These are phyloP conservation scores for Corymbia citriodora DNA, from an alignment of 441 rosid genomes.

Conservation along the genomic window DNA sequence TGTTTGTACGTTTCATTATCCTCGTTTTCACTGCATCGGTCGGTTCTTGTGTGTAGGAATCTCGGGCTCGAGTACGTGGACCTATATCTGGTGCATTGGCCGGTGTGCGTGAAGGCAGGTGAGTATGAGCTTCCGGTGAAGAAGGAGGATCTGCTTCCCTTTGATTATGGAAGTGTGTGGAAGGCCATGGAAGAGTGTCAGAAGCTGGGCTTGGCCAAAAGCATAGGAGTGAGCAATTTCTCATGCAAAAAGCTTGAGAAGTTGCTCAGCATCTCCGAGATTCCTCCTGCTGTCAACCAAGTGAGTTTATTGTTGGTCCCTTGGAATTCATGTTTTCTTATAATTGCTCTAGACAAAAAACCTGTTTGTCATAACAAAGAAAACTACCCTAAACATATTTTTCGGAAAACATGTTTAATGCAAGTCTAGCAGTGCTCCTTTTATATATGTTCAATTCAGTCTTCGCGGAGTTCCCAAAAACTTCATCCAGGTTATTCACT, in stretches of 20 bases:
- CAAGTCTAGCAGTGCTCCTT: background rate
- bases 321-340: background rate
- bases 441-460: background rate
- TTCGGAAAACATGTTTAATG: background rate
- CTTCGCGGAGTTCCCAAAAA: background rate
- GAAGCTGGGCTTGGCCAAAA: slow-evolving; percentile 14
- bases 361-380: background rate
- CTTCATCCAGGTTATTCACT: background rate
- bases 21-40: background rate
- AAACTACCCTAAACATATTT: background rate
- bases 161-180: slow-evolving; percentile 19
- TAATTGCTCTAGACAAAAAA: background rate
- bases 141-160: slow-evolving; percentile 1
- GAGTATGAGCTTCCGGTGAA: background rate
- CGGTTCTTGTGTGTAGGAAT: background rate
- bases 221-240: slow-evolving; percentile 31
- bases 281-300: slow-evolving; percentile 30
- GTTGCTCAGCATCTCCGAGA: slow-evolving; percentile 16
- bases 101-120: slow-evolving; percentile 6
- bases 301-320: background rate
- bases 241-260: slow-evolving; percentile 21
- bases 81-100: slow-evolving; percentile 20
- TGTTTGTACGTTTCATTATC: background rate
- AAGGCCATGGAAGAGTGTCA: slow-evolving; percentile 23
- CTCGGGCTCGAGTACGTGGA: slow-evolving; percentile 13